Base-by-base conservation (phyloP, 202 grass and related monocot species). In the Zizania palustris region DNA sequence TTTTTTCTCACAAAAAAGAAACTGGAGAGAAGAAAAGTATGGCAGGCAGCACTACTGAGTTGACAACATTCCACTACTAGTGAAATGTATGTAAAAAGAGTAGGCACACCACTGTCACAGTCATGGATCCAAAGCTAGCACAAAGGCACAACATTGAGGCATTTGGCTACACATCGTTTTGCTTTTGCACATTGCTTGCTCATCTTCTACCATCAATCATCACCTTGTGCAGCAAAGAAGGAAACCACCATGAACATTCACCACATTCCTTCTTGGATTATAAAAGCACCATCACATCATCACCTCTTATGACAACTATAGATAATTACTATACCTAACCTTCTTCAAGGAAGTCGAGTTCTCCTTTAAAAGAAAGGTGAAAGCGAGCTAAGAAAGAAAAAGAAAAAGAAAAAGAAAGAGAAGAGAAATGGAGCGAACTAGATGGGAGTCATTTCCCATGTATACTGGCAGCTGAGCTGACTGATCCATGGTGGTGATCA, bases 281-380 rank as follows among this genome's bases (percentile, higher is more conserved):
- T 28, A 28, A 28, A 28, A 28, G 28, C 28, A 69, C 38, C 28
- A 28, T 28, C 28, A 2, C 28, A 28, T 28, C 49, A 60, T n/a
- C 67, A 81, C 56, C 15, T 82, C 72, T 81, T 84, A 87, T 84
- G 46, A 73, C 15, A 67, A 38, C 81, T 90, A 81, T 84, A 68
- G 36, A 83, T 87, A 88, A 83, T 84, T 91, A 89, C 84, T 92
- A 89, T 92, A 87, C 89, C 86, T 83, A 96, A 66, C 85, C 85
- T 92, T 60, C 81, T 81, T 90, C 82, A 92, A 90, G 84, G 78
- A 76, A 81, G 75, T 61, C 63, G 5, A 38, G 64, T 15, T 15
- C 62, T 85, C 60, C 65, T 90, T 79, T 69, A 39, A 65, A 73
- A 89, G 74, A 76, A 81, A 79, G 48, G 66, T 73, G 33, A 46